Conservation (phyloP, 2,329 filamentous ascomycete species). For the Aspergillus sp. region DNA sequence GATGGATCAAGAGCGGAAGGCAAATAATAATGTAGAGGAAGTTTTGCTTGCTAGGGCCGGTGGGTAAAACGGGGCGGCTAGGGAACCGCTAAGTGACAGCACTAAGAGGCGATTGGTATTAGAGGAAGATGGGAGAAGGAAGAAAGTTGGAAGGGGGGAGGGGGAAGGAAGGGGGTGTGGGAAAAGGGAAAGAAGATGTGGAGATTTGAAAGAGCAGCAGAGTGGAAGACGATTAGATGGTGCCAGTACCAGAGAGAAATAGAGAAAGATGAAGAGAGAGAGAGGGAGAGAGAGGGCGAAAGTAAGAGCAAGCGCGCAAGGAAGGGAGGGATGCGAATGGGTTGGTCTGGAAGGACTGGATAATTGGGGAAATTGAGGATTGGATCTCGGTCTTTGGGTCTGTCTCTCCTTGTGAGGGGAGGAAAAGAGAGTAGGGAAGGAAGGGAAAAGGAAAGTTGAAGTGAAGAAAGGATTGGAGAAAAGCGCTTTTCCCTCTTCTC, state of each 20-base stretch:
- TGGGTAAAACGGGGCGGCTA: constrained; percentile 12
- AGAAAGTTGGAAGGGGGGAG: constrained; percentile 18
- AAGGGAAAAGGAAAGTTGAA: constrained; percentile 5
- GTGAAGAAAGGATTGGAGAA: too few species aligned
- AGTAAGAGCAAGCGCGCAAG: neutral
- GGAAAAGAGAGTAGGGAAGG: constrained; percentile 6
- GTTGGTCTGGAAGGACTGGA: constrained; percentile 12
- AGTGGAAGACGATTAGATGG: constrained; percentile 11
- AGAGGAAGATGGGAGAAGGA: constrained; percentile 19
- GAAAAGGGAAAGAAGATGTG: constrained; percentile 2
- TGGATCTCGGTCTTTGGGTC: neutral
- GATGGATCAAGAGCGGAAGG: constrained; percentile 17
- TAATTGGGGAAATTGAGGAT: neutral
- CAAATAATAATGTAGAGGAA: constrained; percentile 3
- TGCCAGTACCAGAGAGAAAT: neutral
- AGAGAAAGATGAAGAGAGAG: too few species aligned
- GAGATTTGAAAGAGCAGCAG: constrained; percentile 15
- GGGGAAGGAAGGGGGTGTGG: constrained; percentile 13
- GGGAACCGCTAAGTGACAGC: constrained; percentile 13
- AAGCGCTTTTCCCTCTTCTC: neutral
- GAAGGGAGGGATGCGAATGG: constrained; percentile 13
- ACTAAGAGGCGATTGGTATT: constrained; percentile 12
- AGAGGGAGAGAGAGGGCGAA: too few species aligned
- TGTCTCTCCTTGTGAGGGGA: constrained; percentile 1
- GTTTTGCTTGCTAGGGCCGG: constrained; percentile 13